Evolutionary conservation across 805 yeast species (phyloP), one percentile per base, ranked within the genome.

Genomic region (Candida odintsovae): DNA sequence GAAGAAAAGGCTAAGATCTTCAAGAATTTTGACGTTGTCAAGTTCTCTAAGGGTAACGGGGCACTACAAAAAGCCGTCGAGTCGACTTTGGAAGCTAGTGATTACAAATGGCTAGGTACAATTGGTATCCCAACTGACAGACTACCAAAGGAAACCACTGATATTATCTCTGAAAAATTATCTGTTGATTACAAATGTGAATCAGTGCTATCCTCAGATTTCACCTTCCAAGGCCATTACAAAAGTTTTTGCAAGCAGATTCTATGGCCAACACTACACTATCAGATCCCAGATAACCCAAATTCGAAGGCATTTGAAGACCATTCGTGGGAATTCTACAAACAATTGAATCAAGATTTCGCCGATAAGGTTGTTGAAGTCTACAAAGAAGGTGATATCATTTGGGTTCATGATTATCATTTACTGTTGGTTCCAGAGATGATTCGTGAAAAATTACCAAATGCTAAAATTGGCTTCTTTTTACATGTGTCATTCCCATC

Each of bases 401-500:
- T 92, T 49, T 94, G 98, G 98, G 73, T 92, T 44, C 96, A 92
- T 63, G 99, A 92, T 65, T 92, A 92, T 62, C 98, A 94, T 66
- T 71, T 92, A 50, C 73, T 94, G 68, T 69, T 92, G 38, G 88
- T 90, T 2, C 97, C 98, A 0, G 75, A 73, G 45, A 83, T 92
- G 92, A 76, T 92, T 4, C 76, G 97, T 50, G 73, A 80, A 48
- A 67, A 73, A 52, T 63, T 90, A 20, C 97, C 97, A 5, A 64
- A 79, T 47, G 97, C 96, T 2, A 80, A 84, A 51, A 90, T 94
- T 55, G 97, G 97, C 0, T 86, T 90, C 56, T 94, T 90, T 65
- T 70, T 94, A 47, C 99, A 94, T 59, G 87, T 92, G 13, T 86
- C 98, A 1, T 92, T 92, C 70, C 99, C 99, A 9, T 86, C 96